Base-by-base conservation (phyloP, 2,329 filamentous ascomycete species). In the Camillea tinctor region DNA sequence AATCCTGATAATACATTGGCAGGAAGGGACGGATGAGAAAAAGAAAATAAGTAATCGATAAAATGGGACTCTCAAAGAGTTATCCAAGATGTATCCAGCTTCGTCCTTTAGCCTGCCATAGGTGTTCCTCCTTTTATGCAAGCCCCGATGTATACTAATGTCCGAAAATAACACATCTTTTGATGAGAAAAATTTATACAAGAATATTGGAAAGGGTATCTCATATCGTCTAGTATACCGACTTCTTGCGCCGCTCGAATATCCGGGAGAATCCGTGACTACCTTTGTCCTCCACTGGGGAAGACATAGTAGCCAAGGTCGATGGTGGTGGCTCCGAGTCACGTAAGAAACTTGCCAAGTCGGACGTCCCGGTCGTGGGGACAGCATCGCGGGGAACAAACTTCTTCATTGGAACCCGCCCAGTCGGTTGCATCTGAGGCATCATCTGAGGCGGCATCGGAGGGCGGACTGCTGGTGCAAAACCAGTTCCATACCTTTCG, bases 301-400 rank as follows among this genome's bases (percentile, higher is more conserved):
- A 71, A n/a, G 70, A 60, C 6, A 69, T 67, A 1, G 68, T 63
- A 15, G 67, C 60, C 23, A 72, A 64, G 22, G 74, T 68, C 1
- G 69, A 64, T 15, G 81, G 79, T 1, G 88, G 87, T 2, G 90
- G 89, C 36, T 81, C 87, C 15, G 88, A 90, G 68, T 86, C 86
- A 56, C 83, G 84, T 30, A 95, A 76, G 72, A 94, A 94, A 55
- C 87, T 85, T 0, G 91, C 90, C 51, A 94, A 75, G 55, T 92
- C 90, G 19, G 84, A 82, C 1, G 88, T 92, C 52, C 77, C 74
- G n/a, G 74, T 75, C 6, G 72, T 73, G 3, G 73, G 65, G n/a
- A 77, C 74, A 2, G 83, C 75, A 4, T 86, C 84, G 52, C 84
- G 79, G 2, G 84, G 80, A 70, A 86, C 83, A 67, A 82, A 88